Percentiles rank a stretch among this genome's conserved stretches.
These are phyloP conservation scores for Fistulinella prunicolor DNA, from an alignment of 768 basidiomycete species.

Conservation along the genomic window DNA sequence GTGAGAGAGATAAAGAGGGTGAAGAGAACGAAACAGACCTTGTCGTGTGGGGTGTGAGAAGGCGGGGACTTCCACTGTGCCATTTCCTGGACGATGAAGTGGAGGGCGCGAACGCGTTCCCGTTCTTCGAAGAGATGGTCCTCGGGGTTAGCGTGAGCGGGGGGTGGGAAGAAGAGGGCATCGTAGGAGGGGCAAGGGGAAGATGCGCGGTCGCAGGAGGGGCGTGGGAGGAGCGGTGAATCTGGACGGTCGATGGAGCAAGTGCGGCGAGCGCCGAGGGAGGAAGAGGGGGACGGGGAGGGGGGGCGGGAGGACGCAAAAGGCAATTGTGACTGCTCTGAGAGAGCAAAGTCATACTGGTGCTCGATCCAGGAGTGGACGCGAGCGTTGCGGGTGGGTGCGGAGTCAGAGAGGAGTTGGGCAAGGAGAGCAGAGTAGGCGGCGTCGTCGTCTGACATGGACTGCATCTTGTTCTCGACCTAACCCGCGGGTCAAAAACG, in stretches of 20 bases:
- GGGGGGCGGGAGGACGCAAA: slow-evolving; percentile 22
- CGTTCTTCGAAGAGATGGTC: slow-evolving; percentile 23
- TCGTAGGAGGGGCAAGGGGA: slow-evolving; percentile 30
- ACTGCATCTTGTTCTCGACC: too few relatives aligned
- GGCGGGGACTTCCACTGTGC: slow-evolving; percentile 14
- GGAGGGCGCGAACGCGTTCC: slow-evolving; percentile 35
- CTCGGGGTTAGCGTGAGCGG: slow-evolving; percentile 6
- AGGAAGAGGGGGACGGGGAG: slow-evolving; percentile 32
- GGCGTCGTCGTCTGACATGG: slow-evolving; percentile 31
- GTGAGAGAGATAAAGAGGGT: slow-evolving; percentile 17
- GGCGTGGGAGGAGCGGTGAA: slow-evolving; percentile 20
- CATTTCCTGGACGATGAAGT: slow-evolving; percentile 39
- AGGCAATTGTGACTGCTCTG: slow-evolving; percentile 23
- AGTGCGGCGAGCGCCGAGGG: slow-evolving; percentile 27
- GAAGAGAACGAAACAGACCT: slow-evolving; percentile 12
- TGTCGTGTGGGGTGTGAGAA: slow-evolving; percentile 4
- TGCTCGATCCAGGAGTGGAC: slow-evolving; percentile 36
- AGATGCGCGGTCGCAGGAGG: slow-evolving; percentile 12
- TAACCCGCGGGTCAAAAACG: not conserved
- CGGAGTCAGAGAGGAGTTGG: slow-evolving; percentile 25
- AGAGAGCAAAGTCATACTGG: slow-evolving; percentile 34
- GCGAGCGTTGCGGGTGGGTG: slow-evolving; percentile 25
- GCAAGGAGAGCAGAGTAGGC: slow-evolving; percentile 30
- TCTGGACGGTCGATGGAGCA: slow-evolving; percentile 12
- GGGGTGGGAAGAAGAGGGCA: slow-evolving; percentile 32